Base-by-base conservation (phyloP, 139 green algal genomes). In the Trebouxia sp. region DNA sequence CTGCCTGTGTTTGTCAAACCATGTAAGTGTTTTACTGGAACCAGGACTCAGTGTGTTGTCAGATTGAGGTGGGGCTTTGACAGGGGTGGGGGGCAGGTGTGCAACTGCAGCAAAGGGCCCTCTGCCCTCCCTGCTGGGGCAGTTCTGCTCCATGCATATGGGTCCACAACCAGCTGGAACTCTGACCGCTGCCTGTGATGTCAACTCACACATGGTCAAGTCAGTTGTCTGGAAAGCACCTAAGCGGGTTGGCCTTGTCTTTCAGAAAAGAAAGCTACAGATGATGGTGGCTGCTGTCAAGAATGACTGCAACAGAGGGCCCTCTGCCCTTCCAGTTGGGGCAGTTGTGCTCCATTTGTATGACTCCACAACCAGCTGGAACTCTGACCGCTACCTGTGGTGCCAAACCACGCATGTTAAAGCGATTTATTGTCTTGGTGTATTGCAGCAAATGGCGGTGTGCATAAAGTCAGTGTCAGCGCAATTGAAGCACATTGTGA, bases 41-140 rank as follows among this genome's bases (percentile, higher is more conserved):
- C n/a, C n/a, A n/a, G n/a, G n/a, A n/a, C n/a, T n/a, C n/a, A n/a
- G n/a, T n/a, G n/a, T n/a, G 41, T 11, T 24, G 69, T 39, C 69
- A 77, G 69, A n/a, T 48, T 37, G 0, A 77, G 69, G 69, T 41
- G n/a, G 69, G 11, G 41, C 69, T n/a, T 39, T 41, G 7, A 41
- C 43, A 51, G 69, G n/a, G 38, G 41, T 53, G n/a, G 41, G 42
- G n/a, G n/a, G n/a, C n/a, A n/a, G 41, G 41, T 77, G 41, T 38
- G 69, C 41, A 77, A 41, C 24, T 26, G 69, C 69, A 56, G 69
- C 69, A 51, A 51, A 32, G 69, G n/a, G 69, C 38, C 41, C 62
- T 24, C 26, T 22, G 20, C 2, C 11, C n/a, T n/a, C n/a, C n/a
- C n/a, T n/a, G n/a, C 69, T 55, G 41, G 24, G 24, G 24, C 69